A percentile compares a stretch with the other conserved stretches of the same genome.
Conservation (phyloP, 768 basidiomycete species). For the Sporobolomyces pararoseus region DNA sequence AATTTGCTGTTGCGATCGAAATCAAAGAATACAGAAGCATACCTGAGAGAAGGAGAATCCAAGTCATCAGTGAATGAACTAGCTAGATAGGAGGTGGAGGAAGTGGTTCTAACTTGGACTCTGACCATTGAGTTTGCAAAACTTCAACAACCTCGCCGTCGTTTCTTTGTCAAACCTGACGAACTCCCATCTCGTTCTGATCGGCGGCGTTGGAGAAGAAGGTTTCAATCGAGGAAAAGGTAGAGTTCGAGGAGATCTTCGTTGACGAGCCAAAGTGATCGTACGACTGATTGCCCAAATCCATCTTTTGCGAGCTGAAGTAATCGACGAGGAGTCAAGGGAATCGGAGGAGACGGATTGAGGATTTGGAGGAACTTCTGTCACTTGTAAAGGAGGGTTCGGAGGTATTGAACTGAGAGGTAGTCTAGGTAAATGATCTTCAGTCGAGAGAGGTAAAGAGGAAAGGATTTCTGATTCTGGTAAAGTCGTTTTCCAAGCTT, state of each 20-base stretch:
- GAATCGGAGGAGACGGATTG: not conserved
- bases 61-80: not conserved
- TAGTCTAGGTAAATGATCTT: constrained; percentile 19
- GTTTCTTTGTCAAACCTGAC: constrained; percentile 1
- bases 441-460: constrained; percentile 15
- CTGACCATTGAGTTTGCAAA: constrained; percentile 8
- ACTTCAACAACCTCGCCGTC: not conserved
- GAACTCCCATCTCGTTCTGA: constrained; percentile 9
- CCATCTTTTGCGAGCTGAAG: constrained; percentile 3
- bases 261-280: not conserved
- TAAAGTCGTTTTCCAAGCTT: not conserved
- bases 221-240: not conserved
- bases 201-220: not conserved
- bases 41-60: constrained; percentile 4
- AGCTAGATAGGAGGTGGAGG: not conserved
- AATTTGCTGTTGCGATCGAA: constrained; percentile 18
- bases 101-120: constrained; percentile 15
- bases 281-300: constrained; percentile 25
- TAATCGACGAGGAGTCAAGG: not conserved
- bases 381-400: not conserved
- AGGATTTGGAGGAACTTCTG: not conserved
- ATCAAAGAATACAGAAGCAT: constrained; percentile 38
- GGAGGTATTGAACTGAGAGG: not conserved
- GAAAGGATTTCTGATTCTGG: not conserved
- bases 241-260: constrained; percentile 2